Base-by-base conservation (phyloP, 495 filamentous ascomycete species). In the Penicillium canariense region DNA sequence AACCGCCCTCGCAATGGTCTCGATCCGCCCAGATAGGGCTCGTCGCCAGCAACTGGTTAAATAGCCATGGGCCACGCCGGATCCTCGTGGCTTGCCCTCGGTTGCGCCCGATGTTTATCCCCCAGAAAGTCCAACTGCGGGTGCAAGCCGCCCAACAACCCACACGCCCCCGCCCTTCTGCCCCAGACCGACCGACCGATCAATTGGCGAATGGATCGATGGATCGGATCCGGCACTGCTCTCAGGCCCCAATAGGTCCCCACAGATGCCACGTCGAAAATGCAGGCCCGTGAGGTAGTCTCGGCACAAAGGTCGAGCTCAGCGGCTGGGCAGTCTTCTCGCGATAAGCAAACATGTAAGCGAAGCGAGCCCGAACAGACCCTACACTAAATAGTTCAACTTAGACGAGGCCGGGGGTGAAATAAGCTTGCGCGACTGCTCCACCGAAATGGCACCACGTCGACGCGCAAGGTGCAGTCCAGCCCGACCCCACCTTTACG, bases 401-500 rank as follows among this genome's bases (percentile, higher is more conserved):
- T 17, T 18, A 31, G 15, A 27, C 27, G 44, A 31, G 44, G 17
- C 14, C 6, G 15, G 14, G n/a, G 27, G 11, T 5, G 26, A 50
- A 54, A 32, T 51, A 50, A 59, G 46, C 46, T 50, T 48, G 51
- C 17, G 26, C 25, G 17, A 46, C 27, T 38, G 36, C 43, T 54
- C 44, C 50, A 45, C 45, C 9, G 12, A 25, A 30, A 46, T 23
- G 7, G 32, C 32, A 30, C 25, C 52, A 54, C 44, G 25, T 54
- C 52, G 25, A 18, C 23, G 31, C 39, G 25, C 34, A 17, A 28
- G 27, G 54, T 59, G 50, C 56, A 42, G 50, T 54, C 39, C 50
- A 47, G 48, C 48, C 55, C 49, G 34, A 36, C 10, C 43, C 49
- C 49, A 52, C 49, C 28, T 36, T 43, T 39, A 52, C 36, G 27